Base-by-base conservation (phyloP, 2,329 filamentous ascomycete genomes). In the Aspergillus sp. region DNA sequence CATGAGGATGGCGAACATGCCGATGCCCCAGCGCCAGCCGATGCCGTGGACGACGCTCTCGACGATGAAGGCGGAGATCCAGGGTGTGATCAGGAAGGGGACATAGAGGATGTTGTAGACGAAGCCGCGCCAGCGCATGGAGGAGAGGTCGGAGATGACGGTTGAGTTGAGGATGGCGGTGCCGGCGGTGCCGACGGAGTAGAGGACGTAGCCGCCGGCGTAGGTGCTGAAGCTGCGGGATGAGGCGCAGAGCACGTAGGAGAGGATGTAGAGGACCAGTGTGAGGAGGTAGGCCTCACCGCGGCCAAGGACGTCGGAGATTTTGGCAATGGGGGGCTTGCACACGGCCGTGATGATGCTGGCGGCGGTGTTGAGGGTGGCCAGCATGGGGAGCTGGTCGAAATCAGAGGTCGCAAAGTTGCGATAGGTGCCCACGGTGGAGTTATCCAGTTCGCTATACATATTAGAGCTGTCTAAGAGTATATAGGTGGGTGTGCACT, bases 21-120 rank as follows among this genome's bases (percentile, higher is more conserved):
- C 73, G 42, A 74, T 75, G 30, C 72, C 74, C 72, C 72, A 76
- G 30, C 73, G 60, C 74, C 74, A 77, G 5, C 73, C 74, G 33
- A 76, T 75, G 2, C 65, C 68, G 20, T 63, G 57, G 2, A 74
- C 61, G 1, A 73, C 73, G 20, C 61, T 68, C 10, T 75, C 66
- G n/a, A 71, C 67, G 35, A 76, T 74, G 45, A 72, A 67, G 1
- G 71, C 73, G 3, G 72, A 69, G 3, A 72, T 56, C 70, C 72
- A 76, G 0, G 74, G 71, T 2, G 67, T 72, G 45, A 76, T 61
- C 17, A 76, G 59, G 47, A 71, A 74, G 1, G 74, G 74, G 1
- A 72, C 57, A 47, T 70, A 75, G 40, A 69, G 61, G 4, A 75
- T 56, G 10, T 65, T 69, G 38, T 72, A 67, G 10, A 68, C 69